These are phyloP conservation scores for Nothopassalora personata DNA, from an alignment of 2,329 filamentous ascomycete genomes.

Conservation along the genomic window DNA sequence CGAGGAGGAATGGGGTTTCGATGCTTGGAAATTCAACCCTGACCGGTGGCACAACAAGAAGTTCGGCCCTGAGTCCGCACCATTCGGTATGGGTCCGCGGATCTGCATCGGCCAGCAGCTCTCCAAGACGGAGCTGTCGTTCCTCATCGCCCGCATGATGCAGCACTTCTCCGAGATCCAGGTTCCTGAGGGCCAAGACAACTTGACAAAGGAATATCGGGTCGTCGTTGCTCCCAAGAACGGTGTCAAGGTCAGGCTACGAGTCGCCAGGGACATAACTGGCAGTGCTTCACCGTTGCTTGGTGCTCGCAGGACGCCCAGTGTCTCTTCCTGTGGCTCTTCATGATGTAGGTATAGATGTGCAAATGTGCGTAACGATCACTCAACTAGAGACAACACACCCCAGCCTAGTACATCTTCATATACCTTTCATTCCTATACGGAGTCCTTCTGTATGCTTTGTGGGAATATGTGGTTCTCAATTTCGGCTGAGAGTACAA, in stretches of 20 bases:
- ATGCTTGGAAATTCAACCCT: slow-evolving; percentile 42
- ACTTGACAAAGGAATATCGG: slow-evolving; percentile 17
- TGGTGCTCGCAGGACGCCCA: neutral
- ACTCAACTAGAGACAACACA: neutral
- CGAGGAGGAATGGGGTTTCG: slow-evolving; percentile 42
- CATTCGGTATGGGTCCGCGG: slow-evolving; percentile 23
- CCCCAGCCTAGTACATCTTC: neutral
- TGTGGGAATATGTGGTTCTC: neutral
- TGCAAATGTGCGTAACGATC: neutral
- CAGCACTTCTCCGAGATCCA: slow-evolving; percentile 16
- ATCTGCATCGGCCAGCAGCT: slow-evolving; percentile 19
- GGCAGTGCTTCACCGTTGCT: neutral
- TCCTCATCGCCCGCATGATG: slow-evolving; percentile 16
- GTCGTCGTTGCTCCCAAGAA: slow-evolving; percentile 21
- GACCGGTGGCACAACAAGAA: slow-evolving; percentile 24
- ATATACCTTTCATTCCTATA: neutral
- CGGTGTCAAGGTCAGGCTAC: slow-evolving; percentile 20
- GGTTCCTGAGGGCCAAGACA: slow-evolving; percentile 14
- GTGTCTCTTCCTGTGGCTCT: neutral
- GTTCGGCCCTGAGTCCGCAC: slow-evolving; percentile 17
- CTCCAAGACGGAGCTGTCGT: slow-evolving; percentile 17
- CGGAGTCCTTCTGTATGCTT: neutral
- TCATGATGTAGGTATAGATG: neutral
- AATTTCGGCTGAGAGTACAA: neutral
- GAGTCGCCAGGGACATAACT: neutral